Conservation (phyloP, 2,329 filamentous ascomycete genomes). For the Trichoderma sp. region DNA sequence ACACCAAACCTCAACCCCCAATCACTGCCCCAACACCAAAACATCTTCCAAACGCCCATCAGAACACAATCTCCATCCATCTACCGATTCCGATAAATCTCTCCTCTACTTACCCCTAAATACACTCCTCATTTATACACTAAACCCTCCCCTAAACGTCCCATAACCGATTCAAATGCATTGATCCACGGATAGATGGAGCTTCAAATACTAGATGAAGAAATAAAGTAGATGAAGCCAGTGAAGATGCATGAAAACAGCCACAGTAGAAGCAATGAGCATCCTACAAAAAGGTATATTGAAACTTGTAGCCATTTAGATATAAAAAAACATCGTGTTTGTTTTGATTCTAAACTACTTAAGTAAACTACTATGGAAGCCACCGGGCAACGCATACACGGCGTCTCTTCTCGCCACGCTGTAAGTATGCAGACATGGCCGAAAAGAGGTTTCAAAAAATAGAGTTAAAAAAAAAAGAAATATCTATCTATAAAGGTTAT, state of each 20-base stretch:
- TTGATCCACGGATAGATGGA: neutral
- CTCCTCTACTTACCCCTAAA: too few relatives aligned
- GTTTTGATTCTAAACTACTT: constrained; percentile 7
- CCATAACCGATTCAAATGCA: too few relatives aligned
- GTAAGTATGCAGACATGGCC: neutral
- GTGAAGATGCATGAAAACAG: neutral
- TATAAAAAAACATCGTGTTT: neutral
- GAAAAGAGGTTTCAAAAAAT: neutral
- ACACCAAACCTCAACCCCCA: too few relatives aligned
- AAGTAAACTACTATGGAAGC: constrained; percentile 4
- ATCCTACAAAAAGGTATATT: neutral
- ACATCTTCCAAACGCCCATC: too few relatives aligned
- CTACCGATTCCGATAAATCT: too few relatives aligned
- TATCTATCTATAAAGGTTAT: constrained; percentile 19
- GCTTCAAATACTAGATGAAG: too few relatives aligned
- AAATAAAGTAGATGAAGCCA: too few relatives aligned
- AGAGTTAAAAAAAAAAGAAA: neutral
- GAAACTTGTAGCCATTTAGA: neutral
- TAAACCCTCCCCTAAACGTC: too few relatives aligned
- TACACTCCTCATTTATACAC: too few relatives aligned
- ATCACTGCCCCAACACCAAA: too few relatives aligned
- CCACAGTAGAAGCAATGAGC: neutral
- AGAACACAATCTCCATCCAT: too few relatives aligned
- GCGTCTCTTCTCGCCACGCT: constrained; percentile 7
- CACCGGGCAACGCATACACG: constrained; percentile 6